Evolutionary conservation across 805 yeast species (phyloP).

Genomic region (Ogataea populi-albae): DNA sequence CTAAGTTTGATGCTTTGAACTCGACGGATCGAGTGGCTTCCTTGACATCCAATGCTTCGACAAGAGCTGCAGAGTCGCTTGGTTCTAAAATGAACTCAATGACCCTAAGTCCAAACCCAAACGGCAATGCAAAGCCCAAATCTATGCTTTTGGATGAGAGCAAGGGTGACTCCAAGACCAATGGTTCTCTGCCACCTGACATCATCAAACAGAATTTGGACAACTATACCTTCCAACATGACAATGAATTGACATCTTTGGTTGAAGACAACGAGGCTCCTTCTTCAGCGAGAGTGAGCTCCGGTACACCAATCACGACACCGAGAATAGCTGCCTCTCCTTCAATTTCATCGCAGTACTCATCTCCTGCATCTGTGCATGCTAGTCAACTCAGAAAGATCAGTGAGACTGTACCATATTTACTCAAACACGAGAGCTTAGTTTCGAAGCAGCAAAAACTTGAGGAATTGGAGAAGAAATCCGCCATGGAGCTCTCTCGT

Average conservation of each 20-base stretch:
- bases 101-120: slow-evolving; percentile 8
- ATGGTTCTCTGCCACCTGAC: slow-evolving; percentile 13
- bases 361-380: slow-evolving; percentile 32
- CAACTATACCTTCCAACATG: slow-evolving; percentile 23
- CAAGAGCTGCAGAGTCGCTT: slow-evolving; percentile 14
- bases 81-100: slow-evolving; percentile 13
- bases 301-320: slow-evolving; percentile 18
- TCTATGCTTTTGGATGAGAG: slow-evolving; percentile 14
- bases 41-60: slow-evolving; percentile 9
- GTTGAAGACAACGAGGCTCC: slow-evolving; percentile 16
- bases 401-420: slow-evolving; percentile 83
- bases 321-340: slow-evolving; percentile 26
- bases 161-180: not conserved
- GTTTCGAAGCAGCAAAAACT: slow-evolving; percentile 72
- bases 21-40: slow-evolving; percentile 9
- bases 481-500: slow-evolving; percentile 68
- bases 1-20: slow-evolving; percentile 19
- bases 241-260: slow-evolving; percentile 24
- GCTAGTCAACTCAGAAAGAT: slow-evolving; percentile 70
- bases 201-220: slow-evolving; percentile 17
- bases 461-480: slow-evolving; percentile 74
- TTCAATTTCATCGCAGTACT: slow-evolving; percentile 19
- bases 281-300: slow-evolving; percentile 8
- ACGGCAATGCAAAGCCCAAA: slow-evolving; percentile 5
- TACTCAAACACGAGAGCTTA: slow-evolving; percentile 71